These are phyloP conservation scores for Flaveria bidentis DNA, from an alignment of 129 eudicot species.

Conservation along the genomic window DNA sequence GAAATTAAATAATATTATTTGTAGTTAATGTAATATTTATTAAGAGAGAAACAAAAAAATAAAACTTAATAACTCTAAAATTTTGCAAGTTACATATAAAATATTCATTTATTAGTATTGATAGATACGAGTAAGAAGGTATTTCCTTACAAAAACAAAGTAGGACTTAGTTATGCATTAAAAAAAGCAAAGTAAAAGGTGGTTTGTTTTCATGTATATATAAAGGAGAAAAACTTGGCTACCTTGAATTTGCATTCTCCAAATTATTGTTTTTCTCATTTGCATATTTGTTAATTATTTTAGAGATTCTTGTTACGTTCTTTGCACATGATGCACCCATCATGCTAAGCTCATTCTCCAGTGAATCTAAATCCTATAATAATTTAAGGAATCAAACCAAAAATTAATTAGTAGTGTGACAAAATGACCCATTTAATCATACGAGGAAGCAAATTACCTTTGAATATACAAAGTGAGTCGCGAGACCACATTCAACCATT, in stretches of 20 bases:
- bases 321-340: constrained; percentile 25
- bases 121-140: too few species aligned
- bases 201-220: background rate
- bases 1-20: too few species aligned
- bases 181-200: background rate
- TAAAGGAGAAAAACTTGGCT: background rate
- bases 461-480: constrained; percentile 55
- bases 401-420: background rate
- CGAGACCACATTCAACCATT: constrained; percentile 59
- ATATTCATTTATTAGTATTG: too few species aligned
- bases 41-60: too few species aligned
- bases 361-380: constrained; percentile 32
- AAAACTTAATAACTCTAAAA: too few species aligned
- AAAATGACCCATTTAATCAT: background rate
- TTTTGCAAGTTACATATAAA: too few species aligned
- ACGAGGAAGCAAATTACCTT: constrained; percentile 32
- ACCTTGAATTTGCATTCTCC: constrained; percentile 28
- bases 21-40: too few species aligned
- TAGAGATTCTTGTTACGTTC: constrained; percentile 23
- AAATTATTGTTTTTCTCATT: background rate
- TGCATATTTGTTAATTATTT: constrained; percentile 24
- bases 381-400: background rate
- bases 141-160: too few species aligned
- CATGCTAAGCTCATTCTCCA: constrained; percentile 35
- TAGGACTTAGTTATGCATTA: too few species aligned